Conservation (phyloP, 2,329 filamentous ascomycete genomes). For the Phialocephala sp. region DNA sequence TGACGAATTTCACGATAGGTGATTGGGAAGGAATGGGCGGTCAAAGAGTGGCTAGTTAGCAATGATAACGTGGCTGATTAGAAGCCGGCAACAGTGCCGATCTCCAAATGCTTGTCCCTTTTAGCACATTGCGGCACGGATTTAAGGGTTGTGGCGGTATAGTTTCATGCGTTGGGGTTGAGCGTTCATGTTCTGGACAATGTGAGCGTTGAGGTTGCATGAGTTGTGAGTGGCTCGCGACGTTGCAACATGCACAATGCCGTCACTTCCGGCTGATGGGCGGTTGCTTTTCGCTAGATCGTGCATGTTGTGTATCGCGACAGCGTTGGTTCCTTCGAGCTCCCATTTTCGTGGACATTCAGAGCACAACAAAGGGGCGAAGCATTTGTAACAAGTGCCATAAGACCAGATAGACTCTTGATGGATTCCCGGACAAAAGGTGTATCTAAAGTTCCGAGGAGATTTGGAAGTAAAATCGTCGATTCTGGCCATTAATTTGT, state of each 20-base stretch:
- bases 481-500: background rate
- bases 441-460: background rate
- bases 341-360: background rate
- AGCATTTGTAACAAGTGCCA: background rate
- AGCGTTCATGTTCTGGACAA: background rate
- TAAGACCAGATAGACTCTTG: background rate
- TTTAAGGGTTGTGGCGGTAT: background rate
- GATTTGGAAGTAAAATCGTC: background rate
- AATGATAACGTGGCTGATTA: slow-evolving; percentile 23
- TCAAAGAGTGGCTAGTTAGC: background rate
- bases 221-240: slow-evolving; percentile 9
- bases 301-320: background rate
- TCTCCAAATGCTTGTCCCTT: slow-evolving; percentile 10
- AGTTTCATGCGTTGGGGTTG: background rate
- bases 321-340: background rate
- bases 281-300: background rate
- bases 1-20: slow-evolving; percentile 25
- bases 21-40: slow-evolving; percentile 13
- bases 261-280: slow-evolving; percentile 1
- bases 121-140: background rate
- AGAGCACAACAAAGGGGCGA: background rate
- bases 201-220: slow-evolving; percentile 13
- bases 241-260: background rate
- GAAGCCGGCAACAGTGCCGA: slow-evolving; percentile 6
- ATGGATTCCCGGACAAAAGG: background rate